Conservation (phyloP, 768 basidiomycete genomes). For the Pleurotus ostreatus region DNA sequence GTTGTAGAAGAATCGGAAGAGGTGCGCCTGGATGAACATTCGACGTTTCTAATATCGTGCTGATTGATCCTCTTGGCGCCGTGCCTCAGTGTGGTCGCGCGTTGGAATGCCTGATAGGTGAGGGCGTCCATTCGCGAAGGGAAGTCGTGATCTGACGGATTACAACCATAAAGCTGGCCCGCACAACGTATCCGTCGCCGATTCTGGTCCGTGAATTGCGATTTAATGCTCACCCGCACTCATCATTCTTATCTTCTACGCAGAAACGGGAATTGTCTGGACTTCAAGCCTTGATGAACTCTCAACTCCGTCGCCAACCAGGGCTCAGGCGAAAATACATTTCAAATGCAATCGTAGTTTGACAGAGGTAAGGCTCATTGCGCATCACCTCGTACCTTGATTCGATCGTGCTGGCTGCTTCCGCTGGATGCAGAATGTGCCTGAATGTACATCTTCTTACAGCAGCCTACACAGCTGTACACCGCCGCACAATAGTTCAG, state of each 20-base stretch:
- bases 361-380: constrained; percentile 1
- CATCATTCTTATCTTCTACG: neutral
- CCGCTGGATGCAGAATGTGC: neutral
- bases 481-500: too few relatives aligned
- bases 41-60: neutral
- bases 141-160: neutral
- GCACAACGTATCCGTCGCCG: too few relatives aligned
- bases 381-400: neutral
- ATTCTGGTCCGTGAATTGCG: neutral
- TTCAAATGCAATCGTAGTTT: constrained; percentile 3
- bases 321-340: neutral
- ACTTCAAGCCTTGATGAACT: neutral
- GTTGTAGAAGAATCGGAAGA: neutral
- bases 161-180: neutral
- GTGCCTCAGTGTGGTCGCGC: neutral
- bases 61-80: neutral
- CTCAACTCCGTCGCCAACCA: neutral
- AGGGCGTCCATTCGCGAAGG: neutral
- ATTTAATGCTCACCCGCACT: neutral
- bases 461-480: neutral
- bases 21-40: neutral
- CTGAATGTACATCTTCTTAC: neutral
- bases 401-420: neutral
- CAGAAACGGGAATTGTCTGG: neutral
- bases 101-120: constrained; percentile 2